Evolutionary conservation across 306 rosid species (phyloP).

Genomic region (Crataegus laevigata): DNA sequence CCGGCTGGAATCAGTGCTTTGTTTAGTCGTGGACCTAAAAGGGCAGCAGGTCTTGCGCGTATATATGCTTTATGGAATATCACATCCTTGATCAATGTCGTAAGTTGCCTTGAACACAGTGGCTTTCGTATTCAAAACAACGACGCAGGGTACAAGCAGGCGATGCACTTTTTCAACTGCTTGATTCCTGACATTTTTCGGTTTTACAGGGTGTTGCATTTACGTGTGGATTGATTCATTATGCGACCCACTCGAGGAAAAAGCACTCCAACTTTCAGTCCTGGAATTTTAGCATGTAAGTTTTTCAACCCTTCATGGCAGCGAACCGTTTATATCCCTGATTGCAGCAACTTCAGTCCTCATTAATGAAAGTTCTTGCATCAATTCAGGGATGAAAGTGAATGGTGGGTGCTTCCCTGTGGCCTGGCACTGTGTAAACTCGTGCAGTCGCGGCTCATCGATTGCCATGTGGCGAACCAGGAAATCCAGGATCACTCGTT

Average conservation of each 20-base stretch:
- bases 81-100: conserved; percentile 90
- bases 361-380: not conserved
- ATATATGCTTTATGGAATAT: conserved; percentile 91
- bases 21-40: conserved; percentile 93
- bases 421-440: conserved; percentile 70
- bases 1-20: conserved; percentile 95
- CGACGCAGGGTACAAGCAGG: not conserved
- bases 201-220: conserved; percentile 68
- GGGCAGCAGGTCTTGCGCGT: conserved; percentile 83
- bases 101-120: conserved; percentile 38
- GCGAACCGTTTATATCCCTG: not conserved
- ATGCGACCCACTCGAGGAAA: conserved; percentile 45
- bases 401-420: conserved; percentile 97
- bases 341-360: not conserved
- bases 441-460: conserved; percentile 76
- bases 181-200: not conserved
- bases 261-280: conserved; percentile 56
- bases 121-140: not conserved
- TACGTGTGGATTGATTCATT: conserved; percentile 77
- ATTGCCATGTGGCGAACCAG: conserved; percentile 83
- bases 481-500: conserved; percentile 85
- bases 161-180: not conserved
- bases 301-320: not conserved
- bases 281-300: conserved; percentile 95
- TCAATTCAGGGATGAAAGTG: conserved; percentile 87